Evolutionary conservation across 768 basidiomycete genomes (phyloP).

Genomic region (Hebeloma cylindrosporum): DNA sequence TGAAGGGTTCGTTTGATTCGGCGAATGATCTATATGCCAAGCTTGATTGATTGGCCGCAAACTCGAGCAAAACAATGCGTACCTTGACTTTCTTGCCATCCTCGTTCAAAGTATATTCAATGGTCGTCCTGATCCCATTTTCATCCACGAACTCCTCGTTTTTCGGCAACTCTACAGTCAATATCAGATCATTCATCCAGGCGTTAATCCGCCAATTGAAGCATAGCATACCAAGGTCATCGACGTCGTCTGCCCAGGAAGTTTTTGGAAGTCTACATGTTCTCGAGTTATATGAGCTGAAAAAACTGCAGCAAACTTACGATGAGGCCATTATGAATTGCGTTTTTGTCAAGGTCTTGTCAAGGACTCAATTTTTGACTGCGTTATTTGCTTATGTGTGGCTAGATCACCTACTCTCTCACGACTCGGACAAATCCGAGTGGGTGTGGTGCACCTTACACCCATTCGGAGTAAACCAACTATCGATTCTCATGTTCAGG

Average conservation of each 20-base stretch:
- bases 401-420: too few relatives aligned
- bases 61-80: too few relatives aligned
- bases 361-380: too few relatives aligned
- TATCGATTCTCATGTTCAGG: too few relatives aligned
- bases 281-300: neutral
- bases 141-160: constrained; percentile 76
- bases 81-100: constrained; percentile 96
- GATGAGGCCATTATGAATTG: constrained; percentile 31
- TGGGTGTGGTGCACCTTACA: too few relatives aligned
- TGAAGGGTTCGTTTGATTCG: constrained; percentile 84
- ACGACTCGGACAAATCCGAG: too few relatives aligned
- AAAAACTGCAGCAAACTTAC: constrained; percentile 23
- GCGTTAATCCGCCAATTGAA: neutral
- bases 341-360: too few relatives aligned
- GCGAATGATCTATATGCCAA: constrained; percentile 88
- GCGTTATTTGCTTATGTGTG: too few relatives aligned
- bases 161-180: constrained; percentile 48
- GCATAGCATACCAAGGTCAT: constrained; percentile 57
- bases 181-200: neutral
- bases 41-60: too few relatives aligned
- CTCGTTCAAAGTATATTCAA: constrained; percentile 84
- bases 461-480: too few relatives aligned
- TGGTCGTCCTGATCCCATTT: constrained; percentile 82
- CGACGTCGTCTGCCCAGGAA: constrained; percentile 88
- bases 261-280: constrained; percentile 52